Evolutionary conservation across 768 basidiomycete species (phyloP).

Genomic region (Tylopilus plumbeoviolaceoides): DNA sequence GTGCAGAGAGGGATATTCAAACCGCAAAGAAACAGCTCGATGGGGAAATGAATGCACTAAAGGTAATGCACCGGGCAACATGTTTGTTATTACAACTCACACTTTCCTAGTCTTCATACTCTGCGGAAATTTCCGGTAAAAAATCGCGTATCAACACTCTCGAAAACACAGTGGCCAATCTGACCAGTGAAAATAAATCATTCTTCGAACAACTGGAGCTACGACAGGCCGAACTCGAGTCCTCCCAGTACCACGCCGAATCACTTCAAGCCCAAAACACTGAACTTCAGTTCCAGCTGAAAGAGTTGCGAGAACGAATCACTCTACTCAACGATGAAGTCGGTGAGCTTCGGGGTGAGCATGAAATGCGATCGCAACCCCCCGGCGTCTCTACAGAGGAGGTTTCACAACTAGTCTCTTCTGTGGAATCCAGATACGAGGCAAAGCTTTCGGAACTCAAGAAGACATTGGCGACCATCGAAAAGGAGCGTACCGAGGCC

Average conservation of each 20-base stretch:
- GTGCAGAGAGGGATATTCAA: conserved; percentile 69
- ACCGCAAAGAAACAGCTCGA: conserved; percentile 69
- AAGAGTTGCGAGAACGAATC: conserved; percentile 72
- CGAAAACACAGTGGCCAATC: conserved; percentile 63
- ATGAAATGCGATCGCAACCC: conserved; percentile 41
- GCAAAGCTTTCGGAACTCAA: conserved; percentile 68
- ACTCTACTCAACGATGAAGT: conserved; percentile 70
- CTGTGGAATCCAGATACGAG: conserved; percentile 76
- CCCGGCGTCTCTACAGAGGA: conserved; percentile 55
- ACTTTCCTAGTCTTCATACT: conserved; percentile 53
- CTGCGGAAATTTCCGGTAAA: conserved; percentile 61
- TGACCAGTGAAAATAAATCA: conserved; percentile 69
- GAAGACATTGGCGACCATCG: conserved; percentile 55
- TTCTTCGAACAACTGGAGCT: conserved; percentile 86
- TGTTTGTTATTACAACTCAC: conserved; percentile 9
- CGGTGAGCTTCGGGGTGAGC: conserved; percentile 56
- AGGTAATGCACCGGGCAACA: conserved; percentile 42
- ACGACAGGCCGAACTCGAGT: conserved; percentile 88
- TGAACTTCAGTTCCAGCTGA: conserved; percentile 83
- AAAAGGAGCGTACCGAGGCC: conserved; percentile 80
- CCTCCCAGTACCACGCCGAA: conserved; percentile 71
- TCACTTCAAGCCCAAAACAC: conserved; percentile 71
- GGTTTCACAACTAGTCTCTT: conserved; percentile 66
- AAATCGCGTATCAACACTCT: conserved; percentile 62
- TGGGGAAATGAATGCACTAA: conserved; percentile 65